Conservation (phyloP, 768 basidiomycete genomes). For the Lactarius sp. region DNA sequence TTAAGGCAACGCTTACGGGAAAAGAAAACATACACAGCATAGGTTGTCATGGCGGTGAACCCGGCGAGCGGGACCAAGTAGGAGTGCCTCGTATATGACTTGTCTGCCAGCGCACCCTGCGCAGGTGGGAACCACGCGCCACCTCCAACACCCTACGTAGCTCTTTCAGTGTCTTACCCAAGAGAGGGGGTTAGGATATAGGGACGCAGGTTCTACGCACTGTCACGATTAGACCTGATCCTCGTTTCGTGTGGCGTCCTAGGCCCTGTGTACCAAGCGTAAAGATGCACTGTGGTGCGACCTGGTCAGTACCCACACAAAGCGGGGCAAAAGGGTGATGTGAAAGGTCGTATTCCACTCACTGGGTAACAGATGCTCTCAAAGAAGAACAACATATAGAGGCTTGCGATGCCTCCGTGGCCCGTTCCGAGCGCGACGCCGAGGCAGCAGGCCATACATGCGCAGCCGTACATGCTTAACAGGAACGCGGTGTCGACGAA, state of each 20-base stretch:
- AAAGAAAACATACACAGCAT: slow-evolving; percentile 44
- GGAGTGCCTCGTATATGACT: slow-evolving; percentile 44
- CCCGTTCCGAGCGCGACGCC: slow-evolving; percentile 48
- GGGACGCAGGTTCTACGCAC: slow-evolving; percentile 27
- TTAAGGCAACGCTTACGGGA: neutral
- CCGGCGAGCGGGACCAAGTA: slow-evolving; percentile 58
- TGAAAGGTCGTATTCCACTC: neutral
- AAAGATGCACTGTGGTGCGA: slow-evolving; percentile 45
- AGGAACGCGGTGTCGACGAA: slow-evolving; percentile 62
- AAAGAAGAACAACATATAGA: slow-evolving; percentile 60
- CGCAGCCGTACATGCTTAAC: slow-evolving; percentile 45
- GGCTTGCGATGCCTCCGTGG: slow-evolving; percentile 51
- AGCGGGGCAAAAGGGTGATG: too few relatives aligned
- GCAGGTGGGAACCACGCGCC: slow-evolving; percentile 65
- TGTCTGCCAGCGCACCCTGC: slow-evolving; percentile 52
- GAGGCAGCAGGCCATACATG: slow-evolving; percentile 49
- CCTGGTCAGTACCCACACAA: neutral
- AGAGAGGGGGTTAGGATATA: neutral
- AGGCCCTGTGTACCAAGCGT: slow-evolving; percentile 61
- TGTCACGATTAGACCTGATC: slow-evolving; percentile 63
- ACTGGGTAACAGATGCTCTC: too few relatives aligned
- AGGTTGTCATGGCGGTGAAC: slow-evolving; percentile 52
- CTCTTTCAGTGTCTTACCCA: neutral
- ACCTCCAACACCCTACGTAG: slow-evolving; percentile 48
- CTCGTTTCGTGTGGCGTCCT: slow-evolving; percentile 54